Evolutionary conservation across 495 filamentous ascomycete genomes (phyloP), one percentile per base, ranked within the genome.

Genomic region (Penicillium diatomitis): DNA sequence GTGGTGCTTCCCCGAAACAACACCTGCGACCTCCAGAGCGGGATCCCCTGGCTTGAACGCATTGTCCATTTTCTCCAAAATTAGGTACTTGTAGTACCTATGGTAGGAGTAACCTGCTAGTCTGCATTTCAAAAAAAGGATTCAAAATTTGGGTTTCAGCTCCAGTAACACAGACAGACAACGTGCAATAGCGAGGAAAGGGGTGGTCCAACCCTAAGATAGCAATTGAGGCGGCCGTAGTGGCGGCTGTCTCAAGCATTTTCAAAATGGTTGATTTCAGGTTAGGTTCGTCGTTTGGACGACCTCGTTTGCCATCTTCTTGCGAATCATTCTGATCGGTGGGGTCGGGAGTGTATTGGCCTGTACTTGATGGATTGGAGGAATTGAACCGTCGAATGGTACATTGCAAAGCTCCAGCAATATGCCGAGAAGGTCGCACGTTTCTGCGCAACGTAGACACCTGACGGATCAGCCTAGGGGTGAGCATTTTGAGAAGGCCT

Each of bases 41-140:
- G 92, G 92, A 62, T 98, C 92, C 4, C 92, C 92, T 6, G 87
- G 87, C 32, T 82, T 72, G 63, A 98, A 97, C n/a, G 92, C 92
- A 58, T 89, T 84, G 53, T 89, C 81, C 69, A 96, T 95, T 66
- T 98, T 98, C 48, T 84, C 66, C 7, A 96, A 68, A 28, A 96
- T 85, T 38, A 91, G 62, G 61, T 84, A 76, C 71, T 98, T 98
- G 76, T 98, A 98, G 59, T 85, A 88, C 48, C 58, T 58, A 40
- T 94, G 90, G 65, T 95, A 96, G 44, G 72, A 75, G 61, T 89
- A 98, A 37, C 88, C 91, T 12, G 90, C 87, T 5, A 83, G 63
- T 38, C 79, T 87, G 40, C 28, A 12, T 6, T 4, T 8, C 32
- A 12, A 32, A 33, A 11, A 37, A 65, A 45, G 68, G 66, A 46